These are phyloP conservation scores for Zanthoxylum bungeanum DNA, from an alignment of 345 rosid genomes.

Conservation along the genomic window DNA sequence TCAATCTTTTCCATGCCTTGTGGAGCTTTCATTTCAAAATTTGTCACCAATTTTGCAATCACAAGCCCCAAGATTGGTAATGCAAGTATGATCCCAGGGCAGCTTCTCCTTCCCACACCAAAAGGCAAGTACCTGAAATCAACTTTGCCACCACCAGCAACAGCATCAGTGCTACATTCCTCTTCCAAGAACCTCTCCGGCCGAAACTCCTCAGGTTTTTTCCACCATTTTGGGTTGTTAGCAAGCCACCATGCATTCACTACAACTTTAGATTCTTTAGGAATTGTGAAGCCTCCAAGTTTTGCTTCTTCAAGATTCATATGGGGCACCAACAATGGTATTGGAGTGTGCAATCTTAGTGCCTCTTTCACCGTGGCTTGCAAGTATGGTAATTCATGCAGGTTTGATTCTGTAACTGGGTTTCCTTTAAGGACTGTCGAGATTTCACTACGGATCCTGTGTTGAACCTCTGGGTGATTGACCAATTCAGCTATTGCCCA, in stretches of 20 bases:
- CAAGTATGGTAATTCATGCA: conserved; percentile 39
- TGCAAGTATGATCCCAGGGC: conserved; percentile 61
- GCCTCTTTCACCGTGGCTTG: conserved; percentile 61
- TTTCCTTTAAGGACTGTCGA: conserved; percentile 27
- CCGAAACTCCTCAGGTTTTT: conserved; percentile 43
- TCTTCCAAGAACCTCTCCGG: conserved; percentile 61
- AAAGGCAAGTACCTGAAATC: conserved; percentile 61
- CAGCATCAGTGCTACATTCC: conserved; percentile 36
- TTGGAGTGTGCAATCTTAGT: conserved; percentile 53
- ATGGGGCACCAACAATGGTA: conserved; percentile 61
- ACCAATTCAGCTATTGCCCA: conserved; percentile 72
- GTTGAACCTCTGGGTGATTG: conserved; percentile 49
- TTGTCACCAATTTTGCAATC: conserved; percentile 42
- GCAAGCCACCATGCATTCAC: conserved; percentile 75
- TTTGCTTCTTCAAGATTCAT: conserved; percentile 65
- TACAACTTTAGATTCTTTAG: conserved; percentile 56
- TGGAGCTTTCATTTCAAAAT: conserved; percentile 46
- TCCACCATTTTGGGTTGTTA: conserved; percentile 58
- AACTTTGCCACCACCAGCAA: conserved; percentile 49
- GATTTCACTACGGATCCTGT: conserved; percentile 48
- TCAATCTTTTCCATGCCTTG: conserved; percentile 38
- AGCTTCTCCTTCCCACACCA: conserved; percentile 59
- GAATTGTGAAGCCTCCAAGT: conserved; percentile 50
- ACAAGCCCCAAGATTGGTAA: conserved; percentile 55
- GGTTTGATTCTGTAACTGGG: conserved; percentile 42